phyloP scores from a whole-genome alignment of 495 filamentous ascomycete genomes.

The Hypoxylon cercidicola region DNA sequence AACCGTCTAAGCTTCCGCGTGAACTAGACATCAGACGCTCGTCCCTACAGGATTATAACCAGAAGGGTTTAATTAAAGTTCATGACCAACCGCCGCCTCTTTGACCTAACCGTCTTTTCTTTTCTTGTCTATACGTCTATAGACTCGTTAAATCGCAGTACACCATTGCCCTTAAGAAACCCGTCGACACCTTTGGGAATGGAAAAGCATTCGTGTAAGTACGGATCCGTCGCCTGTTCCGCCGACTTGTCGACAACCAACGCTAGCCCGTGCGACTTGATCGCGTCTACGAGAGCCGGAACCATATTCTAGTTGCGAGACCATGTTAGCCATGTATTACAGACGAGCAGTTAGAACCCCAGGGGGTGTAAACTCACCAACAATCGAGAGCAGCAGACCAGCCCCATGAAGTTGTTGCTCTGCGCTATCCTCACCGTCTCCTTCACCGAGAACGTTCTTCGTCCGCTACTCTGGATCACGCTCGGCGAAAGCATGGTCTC shows the following conservation, averaged over 20 bases:
- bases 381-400: constrained; percentile 87
- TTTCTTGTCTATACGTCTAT: constrained; percentile 79
- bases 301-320: constrained; percentile 82
- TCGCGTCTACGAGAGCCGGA: constrained; percentile 87
- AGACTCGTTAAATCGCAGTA: constrained; percentile 90
- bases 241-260: constrained; percentile 87
- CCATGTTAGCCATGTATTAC: constrained; percentile 23
- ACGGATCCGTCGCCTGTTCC: constrained; percentile 44
- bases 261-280: constrained; percentile 93
- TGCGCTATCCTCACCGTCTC: constrained; percentile 93
- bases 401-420: constrained; percentile 97
- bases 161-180: constrained; percentile 81
- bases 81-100: constrained; percentile 1
- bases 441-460: constrained; percentile 84
- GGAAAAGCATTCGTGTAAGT: constrained; percentile 53
- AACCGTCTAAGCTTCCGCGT: background rate
- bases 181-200: constrained; percentile 81
- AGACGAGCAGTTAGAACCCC: constrained; percentile 5
- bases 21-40: constrained; percentile 8
- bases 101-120: too few relatives aligned
- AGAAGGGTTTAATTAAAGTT: background rate
- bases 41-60: constrained; percentile 4
- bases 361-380: constrained; percentile 67
- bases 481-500: constrained; percentile 52
- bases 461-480: constrained; percentile 69